Conservation (phyloP, 495 filamentous ascomycete species). For the Neurospora sp. region DNA sequence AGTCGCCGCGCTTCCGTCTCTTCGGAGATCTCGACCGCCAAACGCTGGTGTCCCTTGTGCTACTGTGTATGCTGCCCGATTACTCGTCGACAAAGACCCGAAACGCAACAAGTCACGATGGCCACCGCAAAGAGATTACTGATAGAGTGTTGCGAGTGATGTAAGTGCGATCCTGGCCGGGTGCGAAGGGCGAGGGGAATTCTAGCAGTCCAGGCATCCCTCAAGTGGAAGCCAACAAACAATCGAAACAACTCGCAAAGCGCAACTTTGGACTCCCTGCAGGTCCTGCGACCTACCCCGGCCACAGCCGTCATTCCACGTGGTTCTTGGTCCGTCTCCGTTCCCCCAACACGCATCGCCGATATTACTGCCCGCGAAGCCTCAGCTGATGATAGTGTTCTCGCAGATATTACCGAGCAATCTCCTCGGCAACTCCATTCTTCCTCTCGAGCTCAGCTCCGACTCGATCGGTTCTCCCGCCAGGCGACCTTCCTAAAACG, state of each 20-base stretch:
- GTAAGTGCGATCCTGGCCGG: too few relatives aligned
- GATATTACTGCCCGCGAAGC: neutral
- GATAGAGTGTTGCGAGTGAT: neutral
- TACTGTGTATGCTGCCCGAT: neutral
- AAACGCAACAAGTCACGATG: neutral
- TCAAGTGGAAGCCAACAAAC: neutral
- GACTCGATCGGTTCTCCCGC: neutral
- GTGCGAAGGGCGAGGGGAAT: neutral
- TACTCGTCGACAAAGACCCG: neutral
- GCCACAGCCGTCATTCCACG: neutral
- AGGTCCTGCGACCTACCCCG: neutral
- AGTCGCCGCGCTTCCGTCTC: neutral
- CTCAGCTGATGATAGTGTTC: neutral
- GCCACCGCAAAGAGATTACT: neutral
- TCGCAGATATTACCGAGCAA: neutral
- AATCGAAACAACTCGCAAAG: neutral
- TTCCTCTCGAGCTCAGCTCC: neutral
- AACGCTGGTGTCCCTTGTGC: neutral
- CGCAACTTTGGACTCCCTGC: neutral
- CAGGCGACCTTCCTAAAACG: neutral
- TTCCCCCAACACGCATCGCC: neutral
- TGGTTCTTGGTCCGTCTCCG: neutral
- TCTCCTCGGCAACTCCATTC: neutral
- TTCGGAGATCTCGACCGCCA: neutral
- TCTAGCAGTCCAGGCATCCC: neutral